Conservation (phyloP, 2,329 filamentous ascomycete genomes). For the Fusarium odoratissimum region DNA sequence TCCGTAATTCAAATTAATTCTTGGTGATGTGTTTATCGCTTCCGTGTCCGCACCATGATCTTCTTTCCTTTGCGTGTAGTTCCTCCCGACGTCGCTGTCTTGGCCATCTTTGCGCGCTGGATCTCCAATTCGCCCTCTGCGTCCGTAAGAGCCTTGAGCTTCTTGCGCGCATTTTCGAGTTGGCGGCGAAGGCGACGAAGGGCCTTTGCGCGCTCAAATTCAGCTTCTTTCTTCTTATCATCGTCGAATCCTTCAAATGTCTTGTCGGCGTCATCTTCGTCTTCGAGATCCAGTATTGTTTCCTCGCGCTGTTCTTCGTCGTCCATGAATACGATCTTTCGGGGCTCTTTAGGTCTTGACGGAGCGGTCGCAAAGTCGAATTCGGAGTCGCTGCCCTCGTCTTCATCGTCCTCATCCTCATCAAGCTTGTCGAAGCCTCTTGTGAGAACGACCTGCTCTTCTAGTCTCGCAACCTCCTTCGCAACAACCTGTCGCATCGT, state of each 20-base stretch:
- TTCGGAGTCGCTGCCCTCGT: conserved; percentile 50
- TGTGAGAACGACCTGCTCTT: conserved; percentile 64
- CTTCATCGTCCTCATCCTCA: conserved; percentile 49
- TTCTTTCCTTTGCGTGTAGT: conserved; percentile 70
- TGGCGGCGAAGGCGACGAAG: conserved; percentile 60
- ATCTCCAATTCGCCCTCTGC: conserved; percentile 68
- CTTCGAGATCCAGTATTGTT: conserved; percentile 47
- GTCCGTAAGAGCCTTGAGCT: conserved; percentile 64
- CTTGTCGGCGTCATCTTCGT: conserved; percentile 48
- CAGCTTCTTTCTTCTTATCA: conserved; percentile 44
- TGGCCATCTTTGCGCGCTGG: conserved; percentile 72
- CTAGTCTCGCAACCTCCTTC: conserved; percentile 67
- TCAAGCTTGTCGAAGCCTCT: conserved; percentile 53
- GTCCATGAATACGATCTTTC: conserved; percentile 66
- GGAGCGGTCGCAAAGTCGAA: conserved; percentile 47
- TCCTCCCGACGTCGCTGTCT: conserved; percentile 70
- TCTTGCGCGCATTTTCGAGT: conserved; percentile 63
- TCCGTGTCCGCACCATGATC: conserved; percentile 71
- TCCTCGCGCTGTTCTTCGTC: conserved; percentile 52
- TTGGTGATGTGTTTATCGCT: conserved; percentile 57
- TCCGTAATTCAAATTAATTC: too few species aligned
- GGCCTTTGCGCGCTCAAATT: conserved; percentile 56
- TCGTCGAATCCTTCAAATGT: conserved; percentile 39
- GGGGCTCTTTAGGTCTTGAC: conserved; percentile 48
- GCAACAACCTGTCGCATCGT: conserved; percentile 69